Conservation (phyloP, 2,329 filamentous ascomycete species). For the Fusarium sacchari region DNA sequence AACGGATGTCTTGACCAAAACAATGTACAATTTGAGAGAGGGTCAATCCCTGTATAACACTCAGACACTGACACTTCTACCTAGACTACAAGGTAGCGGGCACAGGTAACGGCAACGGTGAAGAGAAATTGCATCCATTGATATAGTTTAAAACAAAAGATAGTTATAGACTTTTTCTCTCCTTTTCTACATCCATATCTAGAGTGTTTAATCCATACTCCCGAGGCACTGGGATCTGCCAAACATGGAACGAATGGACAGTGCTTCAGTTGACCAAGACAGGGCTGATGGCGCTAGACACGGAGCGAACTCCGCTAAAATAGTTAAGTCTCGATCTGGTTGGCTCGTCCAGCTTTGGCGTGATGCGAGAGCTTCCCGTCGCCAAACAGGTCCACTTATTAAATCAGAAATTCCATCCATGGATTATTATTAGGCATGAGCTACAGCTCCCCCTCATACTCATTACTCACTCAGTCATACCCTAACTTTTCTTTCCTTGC, state of each 20-base stretch:
- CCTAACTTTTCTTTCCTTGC: background rate
- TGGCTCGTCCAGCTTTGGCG: slow-evolving; percentile 6
- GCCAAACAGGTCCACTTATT: slow-evolving; percentile 1
- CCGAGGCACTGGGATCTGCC: background rate
- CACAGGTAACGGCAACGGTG: background rate
- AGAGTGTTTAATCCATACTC: background rate
- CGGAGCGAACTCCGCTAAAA: slow-evolving; percentile 2
- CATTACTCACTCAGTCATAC: background rate
- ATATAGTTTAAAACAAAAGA: background rate
- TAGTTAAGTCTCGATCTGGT: slow-evolving; percentile 2
- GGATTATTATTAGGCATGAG: slow-evolving; percentile 7
- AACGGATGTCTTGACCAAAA: background rate
- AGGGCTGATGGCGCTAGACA: slow-evolving; percentile 23
- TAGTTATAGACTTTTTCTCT: background rate
- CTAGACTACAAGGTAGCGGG: background rate
- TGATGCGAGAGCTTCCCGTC: slow-evolving; percentile 5
- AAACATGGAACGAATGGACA: background rate
- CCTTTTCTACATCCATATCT: background rate
- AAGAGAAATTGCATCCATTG: background rate
- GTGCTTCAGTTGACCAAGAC: background rate
- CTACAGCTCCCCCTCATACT: slow-evolving; percentile 35
- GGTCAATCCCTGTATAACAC: background rate
- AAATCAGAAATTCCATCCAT: slow-evolving; percentile 17
- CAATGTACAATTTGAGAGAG: background rate
- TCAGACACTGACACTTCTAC: background rate